A percentile compares a stretch with the other conserved stretches of the same genome.
These are phyloP conservation scores for Nyssa sinensis DNA, from an alignment of 148 eudicot genomes.

Conservation along the genomic window DNA sequence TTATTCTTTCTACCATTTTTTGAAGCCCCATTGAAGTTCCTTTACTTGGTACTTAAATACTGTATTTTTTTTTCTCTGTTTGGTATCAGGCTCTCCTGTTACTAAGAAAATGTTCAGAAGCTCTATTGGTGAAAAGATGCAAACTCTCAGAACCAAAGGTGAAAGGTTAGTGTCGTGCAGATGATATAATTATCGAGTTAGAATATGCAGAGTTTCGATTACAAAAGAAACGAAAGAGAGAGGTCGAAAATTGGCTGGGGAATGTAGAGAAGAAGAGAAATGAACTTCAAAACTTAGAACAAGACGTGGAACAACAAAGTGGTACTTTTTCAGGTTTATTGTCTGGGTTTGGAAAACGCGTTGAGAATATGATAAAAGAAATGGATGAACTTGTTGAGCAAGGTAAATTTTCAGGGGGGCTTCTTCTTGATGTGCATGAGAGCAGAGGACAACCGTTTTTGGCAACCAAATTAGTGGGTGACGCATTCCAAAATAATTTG, in stretches of 20 bases:
- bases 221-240: conserved; percentile 8
- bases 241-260: conserved; percentile 11
- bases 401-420: conserved; percentile 13
- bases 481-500: conserved; percentile 7
- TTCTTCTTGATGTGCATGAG: background rate
- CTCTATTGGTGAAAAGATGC: conserved; percentile 3
- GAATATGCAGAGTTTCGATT: background rate
- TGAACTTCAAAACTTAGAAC: too few species aligned
- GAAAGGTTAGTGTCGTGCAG: background rate
- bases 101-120: too few species aligned
- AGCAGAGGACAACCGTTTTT: too few species aligned
- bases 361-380: background rate
- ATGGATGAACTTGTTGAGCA: conserved; percentile 6
- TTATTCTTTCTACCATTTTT: too few species aligned
- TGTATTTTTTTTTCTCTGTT: too few species aligned
- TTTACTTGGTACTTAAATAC: too few species aligned
- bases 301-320: too few species aligned
- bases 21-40: too few species aligned
- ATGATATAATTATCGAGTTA: background rate
- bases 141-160: too few species aligned
- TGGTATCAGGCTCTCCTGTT: too few species aligned
- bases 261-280: conserved; percentile 1
- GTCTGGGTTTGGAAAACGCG: conserved; percentile 5
- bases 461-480: too few species aligned
- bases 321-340: background rate